A percentile compares a stretch with the other conserved stretches of the same genome.
Evolutionary conservation across 805 yeast genomes (phyloP).

Genomic region (Lipomyces anomalus): DNA sequence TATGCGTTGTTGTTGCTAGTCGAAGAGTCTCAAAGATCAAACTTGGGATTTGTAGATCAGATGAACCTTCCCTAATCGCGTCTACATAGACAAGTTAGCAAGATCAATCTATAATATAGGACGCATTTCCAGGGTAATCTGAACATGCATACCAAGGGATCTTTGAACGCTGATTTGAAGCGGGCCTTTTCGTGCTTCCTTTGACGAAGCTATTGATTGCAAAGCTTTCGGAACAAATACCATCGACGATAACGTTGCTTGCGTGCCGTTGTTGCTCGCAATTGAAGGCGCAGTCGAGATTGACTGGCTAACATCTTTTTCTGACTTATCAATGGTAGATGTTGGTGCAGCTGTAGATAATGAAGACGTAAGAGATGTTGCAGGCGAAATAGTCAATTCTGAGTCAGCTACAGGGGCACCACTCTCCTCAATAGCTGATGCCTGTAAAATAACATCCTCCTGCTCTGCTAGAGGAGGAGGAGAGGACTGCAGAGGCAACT

Average conservation of each 20-base stretch:
- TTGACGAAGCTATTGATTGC: constrained; percentile 49
- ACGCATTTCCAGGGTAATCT: background rate
- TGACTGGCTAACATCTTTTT: no score
- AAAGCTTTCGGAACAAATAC: constrained; percentile 53
- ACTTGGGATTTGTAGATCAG: constrained; percentile 33
- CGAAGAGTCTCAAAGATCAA: constrained; percentile 75
- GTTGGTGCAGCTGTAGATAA: background rate
- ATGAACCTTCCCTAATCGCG: background rate
- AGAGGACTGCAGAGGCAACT: no score
- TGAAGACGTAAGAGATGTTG: no score
- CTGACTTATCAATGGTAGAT: constrained; percentile 3
- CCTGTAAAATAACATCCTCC: no score
- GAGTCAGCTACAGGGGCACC: no score
- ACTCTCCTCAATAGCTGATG: no score
- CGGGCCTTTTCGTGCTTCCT: constrained; percentile 51
- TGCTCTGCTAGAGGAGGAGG: no score
- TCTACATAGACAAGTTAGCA: no score
- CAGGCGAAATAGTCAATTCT: no score
- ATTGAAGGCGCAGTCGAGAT: constrained; percentile 1
- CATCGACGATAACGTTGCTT: constrained; percentile 32
- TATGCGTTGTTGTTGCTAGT: constrained; percentile 54
- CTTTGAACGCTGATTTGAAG: constrained; percentile 34
- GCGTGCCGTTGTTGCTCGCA: background rate
- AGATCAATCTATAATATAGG: background rate
- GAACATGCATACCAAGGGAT: constrained; percentile 31